Evolutionary conservation across 768 basidiomycete genomes (phyloP).

Genomic region (Auriscalpium orientale): DNA sequence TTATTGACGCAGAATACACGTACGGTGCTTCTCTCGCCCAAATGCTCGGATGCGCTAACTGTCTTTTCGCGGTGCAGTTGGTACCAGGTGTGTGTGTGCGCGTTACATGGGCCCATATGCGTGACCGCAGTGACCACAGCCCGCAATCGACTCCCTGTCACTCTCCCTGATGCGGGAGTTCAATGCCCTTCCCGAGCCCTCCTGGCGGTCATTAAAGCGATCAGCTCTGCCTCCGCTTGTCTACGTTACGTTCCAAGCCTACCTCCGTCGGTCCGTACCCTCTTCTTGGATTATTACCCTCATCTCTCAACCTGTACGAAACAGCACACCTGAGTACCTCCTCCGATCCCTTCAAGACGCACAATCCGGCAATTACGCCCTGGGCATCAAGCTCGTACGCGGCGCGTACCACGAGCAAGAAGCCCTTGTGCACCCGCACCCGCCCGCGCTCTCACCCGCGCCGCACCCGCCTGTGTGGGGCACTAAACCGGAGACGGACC

Average conservation of each 20-base stretch:
- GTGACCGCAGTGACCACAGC: conserved; percentile 30
- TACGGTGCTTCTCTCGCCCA: conserved; percentile 17
- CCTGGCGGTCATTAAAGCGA: neutral
- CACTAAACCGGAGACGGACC: conserved; percentile 65
- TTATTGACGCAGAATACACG: conserved; percentile 85
- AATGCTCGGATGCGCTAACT: neutral
- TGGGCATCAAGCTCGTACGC: conserved; percentile 89
- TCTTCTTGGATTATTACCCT: neutral
- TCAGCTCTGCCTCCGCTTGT: conserved; percentile 41
- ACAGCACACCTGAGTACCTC: conserved; percentile 65
- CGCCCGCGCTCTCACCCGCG: conserved; percentile 36
- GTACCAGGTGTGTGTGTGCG: conserved; percentile 30
- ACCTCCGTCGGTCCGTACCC: conserved; percentile 56
- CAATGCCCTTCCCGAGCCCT: conserved; percentile 39
- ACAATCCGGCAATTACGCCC: conserved; percentile 52
- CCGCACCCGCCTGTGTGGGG: conserved; percentile 59
- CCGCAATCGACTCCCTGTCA: conserved; percentile 78
- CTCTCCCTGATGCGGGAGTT: conserved; percentile 69
- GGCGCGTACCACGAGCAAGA: conserved; percentile 89
- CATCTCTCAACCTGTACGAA: neutral
- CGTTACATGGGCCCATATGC: neutral
- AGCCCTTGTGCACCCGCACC: conserved; percentile 36
- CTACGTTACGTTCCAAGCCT: conserved; percentile 87
- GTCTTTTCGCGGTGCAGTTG: conserved; percentile 14
- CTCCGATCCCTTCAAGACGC: conserved; percentile 59